phyloP scores from a whole-genome alignment of 345 rosid genomes.

The Garcia nutans region DNA sequence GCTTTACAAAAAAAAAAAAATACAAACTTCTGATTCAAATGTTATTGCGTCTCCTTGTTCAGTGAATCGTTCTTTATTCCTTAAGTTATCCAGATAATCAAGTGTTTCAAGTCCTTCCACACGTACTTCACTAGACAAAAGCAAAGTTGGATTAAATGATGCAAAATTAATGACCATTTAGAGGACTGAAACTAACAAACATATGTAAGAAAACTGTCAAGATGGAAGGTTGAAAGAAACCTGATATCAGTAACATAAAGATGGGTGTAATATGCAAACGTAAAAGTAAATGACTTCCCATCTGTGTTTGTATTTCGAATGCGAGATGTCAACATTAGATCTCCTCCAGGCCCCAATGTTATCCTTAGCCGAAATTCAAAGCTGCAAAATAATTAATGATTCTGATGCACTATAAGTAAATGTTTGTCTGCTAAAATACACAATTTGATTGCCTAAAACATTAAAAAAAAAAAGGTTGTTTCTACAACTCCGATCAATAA shows the following conservation, averaged over 20 bases:
- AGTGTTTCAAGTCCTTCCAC: constrained; percentile 66
- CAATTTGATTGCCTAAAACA: background rate
- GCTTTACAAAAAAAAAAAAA: background rate
- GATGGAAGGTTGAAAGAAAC: constrained; percentile 9
- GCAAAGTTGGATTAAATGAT: constrained; percentile 10
- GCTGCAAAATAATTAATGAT: constrained; percentile 10
- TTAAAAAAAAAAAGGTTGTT: too few species aligned
- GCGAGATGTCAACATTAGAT: constrained; percentile 37
- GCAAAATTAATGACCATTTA: too few species aligned
- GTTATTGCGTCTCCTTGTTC: constrained; percentile 68
- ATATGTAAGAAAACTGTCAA: background rate
- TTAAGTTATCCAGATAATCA: constrained; percentile 57
- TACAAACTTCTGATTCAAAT: constrained; percentile 59
- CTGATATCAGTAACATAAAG: constrained; percentile 34
- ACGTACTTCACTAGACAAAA: constrained; percentile 56
- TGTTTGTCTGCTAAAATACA: too few species aligned
- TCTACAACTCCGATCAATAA: too few species aligned
- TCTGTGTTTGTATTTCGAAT: constrained; percentile 34
- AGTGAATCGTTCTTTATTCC: constrained; percentile 51
- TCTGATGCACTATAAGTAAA: background rate
- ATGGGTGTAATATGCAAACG: constrained; percentile 34
- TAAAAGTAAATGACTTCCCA: constrained; percentile 33
- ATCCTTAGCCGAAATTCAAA: constrained; percentile 33
- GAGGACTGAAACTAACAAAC: too few species aligned
- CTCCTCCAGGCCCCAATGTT: constrained; percentile 34